These are phyloP conservation scores for Chalciporus piperatus DNA, from an alignment of 768 basidiomycete species.

Conservation along the genomic window DNA sequence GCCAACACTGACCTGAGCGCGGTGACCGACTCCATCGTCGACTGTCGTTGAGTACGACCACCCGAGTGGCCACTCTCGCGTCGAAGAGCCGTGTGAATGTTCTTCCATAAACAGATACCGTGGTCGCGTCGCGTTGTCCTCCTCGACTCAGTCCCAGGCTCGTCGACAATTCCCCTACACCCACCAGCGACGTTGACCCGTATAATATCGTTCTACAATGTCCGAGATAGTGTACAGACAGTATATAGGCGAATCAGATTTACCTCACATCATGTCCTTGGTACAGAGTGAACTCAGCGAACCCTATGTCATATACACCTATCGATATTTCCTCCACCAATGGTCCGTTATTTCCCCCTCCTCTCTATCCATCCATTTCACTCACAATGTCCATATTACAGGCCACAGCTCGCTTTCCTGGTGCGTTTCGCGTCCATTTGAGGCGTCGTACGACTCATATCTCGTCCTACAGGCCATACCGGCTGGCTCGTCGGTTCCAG, in stretches of 20 bases:
- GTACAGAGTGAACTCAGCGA: conserved; percentile 92
- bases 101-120: background rate
- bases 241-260: conserved; percentile 74
- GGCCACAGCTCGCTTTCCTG: conserved; percentile 88
- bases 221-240: conserved; percentile 59
- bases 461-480: conserved; percentile 22
- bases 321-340: conserved; percentile 93
- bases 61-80: background rate
- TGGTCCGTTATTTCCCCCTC: conserved; percentile 58
- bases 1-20: conserved; percentile 54
- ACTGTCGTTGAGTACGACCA: background rate
- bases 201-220: conserved; percentile 13
- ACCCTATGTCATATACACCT: conserved; percentile 95
- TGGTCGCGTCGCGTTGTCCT: background rate
- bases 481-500: conserved; percentile 45
- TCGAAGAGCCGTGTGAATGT: background rate
- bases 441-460: background rate
- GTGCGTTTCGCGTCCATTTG: conserved; percentile 33
- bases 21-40: conserved; percentile 57
- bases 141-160: too few relatives aligned
- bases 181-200: background rate
- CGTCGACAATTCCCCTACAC: too few relatives aligned
- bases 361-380: background rate
- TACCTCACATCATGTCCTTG: conserved; percentile 80
- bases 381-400: conserved; percentile 27